These are phyloP conservation scores for Piromyces sp. DNA, from an alignment of 192 early-diverging fungal species.

Conservation along the genomic window DNA sequence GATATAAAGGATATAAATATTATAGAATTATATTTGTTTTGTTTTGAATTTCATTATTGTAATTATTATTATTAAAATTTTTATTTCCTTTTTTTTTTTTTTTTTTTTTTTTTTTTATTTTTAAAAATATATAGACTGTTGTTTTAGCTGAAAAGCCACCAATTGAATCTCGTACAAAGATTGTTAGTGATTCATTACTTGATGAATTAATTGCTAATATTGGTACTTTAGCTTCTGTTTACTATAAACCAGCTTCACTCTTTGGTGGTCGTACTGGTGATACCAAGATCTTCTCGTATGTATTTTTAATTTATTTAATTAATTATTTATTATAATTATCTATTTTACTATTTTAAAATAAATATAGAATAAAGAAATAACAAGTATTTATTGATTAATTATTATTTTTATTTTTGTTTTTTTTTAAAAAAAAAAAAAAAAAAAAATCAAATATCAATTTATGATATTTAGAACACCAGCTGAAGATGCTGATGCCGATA, in stretches of 20 bases:
- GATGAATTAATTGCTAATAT: slow-evolving; percentile 79
- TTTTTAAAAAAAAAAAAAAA: no score
- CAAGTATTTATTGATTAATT: no score
- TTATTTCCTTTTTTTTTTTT: no score
- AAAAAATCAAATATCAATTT: no score
- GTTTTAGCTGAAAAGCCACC: slow-evolving; percentile 84
- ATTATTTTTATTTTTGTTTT: no score
- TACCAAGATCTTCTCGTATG: neutral
- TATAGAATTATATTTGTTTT: no score
- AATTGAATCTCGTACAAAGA: slow-evolving; percentile 87
- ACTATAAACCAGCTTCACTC: slow-evolving; percentile 73
- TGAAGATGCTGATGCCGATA: neutral
- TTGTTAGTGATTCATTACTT: slow-evolving; percentile 63
- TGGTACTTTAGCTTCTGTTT: slow-evolving; percentile 72
- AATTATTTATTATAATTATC: no score
- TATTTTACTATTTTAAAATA: no score
- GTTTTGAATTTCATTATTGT: no score
- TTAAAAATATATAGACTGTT: slow-evolving; percentile 34
- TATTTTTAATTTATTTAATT: neutral
- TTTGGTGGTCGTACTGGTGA: slow-evolving; percentile 53
- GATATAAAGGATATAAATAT: slow-evolving; percentile 1
- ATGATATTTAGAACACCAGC: neutral
- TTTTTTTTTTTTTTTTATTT: neutral
- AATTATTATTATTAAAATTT: no score
- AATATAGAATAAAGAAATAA: no score